A percentile compares a stretch with the other conserved stretches of the same genome.
Evolutionary conservation across 331 rosid genomes (phyloP).

Genomic region (Prunus yedoensis): DNA sequence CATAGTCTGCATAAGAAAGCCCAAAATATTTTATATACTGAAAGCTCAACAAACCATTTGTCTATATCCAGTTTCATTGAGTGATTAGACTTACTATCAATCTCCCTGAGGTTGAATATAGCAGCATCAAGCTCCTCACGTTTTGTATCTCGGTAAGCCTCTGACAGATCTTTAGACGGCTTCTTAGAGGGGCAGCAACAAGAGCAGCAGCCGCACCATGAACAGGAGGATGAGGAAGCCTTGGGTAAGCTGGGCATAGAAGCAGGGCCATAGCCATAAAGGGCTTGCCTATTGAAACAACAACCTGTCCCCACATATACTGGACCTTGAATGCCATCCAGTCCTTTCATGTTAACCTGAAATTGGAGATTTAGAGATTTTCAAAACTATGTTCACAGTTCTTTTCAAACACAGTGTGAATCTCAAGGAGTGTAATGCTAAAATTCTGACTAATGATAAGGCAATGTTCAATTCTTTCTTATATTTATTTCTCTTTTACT

Average conservation of each 20-base stretch:
- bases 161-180: constrained; percentile 64
- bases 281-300: constrained; percentile 93
- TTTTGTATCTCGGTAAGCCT: constrained; percentile 77
- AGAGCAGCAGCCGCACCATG: constrained; percentile 61
- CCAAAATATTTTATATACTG: constrained; percentile 12
- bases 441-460: too few relatives aligned
- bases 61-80: constrained; percentile 15
- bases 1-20: constrained; percentile 64
- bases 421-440: too few relatives aligned
- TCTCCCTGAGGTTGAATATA: constrained; percentile 86
- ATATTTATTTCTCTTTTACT: too few relatives aligned
- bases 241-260: constrained; percentile 72
- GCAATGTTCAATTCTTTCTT: too few relatives aligned
- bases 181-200: constrained; percentile 92
- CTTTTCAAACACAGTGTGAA: neutral
- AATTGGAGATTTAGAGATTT: constrained; percentile 27
- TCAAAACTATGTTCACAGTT: constrained; percentile 4
- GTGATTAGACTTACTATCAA: constrained; percentile 65
- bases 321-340: constrained; percentile 99
- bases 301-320: constrained; percentile 97
- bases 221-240: constrained; percentile 63
- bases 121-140: constrained; percentile 96
- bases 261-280: constrained; percentile 93
- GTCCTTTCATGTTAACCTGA: constrained; percentile 99
- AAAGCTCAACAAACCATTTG: constrained; percentile 18